Base-by-base conservation (phyloP, 2,329 filamentous ascomycete genomes). In the Monilinia laxa region DNA sequence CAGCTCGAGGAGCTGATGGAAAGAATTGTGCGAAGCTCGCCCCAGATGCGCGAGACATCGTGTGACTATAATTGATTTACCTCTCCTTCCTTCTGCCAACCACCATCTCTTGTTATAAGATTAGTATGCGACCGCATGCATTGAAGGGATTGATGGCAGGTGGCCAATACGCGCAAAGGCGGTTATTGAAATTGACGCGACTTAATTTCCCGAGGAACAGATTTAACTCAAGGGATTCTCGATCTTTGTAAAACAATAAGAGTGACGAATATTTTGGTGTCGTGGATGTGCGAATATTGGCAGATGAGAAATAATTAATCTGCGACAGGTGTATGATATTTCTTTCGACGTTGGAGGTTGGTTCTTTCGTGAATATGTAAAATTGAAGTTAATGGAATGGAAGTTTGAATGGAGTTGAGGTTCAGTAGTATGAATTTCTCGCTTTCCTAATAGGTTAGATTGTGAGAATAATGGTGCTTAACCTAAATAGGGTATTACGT, bases 21-120 rank as follows among this genome's bases (percentile, higher is more conserved):
- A 93, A 93, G 84, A 92, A 95, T 81, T 93, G 88, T 81, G 90
- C 90, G 84, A 93, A 93, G 81, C 89, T 88, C 82, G 90, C 89
- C 79, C 83, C 82, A 70, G 85, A 84, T 78, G 89, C 86, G 83
- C 90, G 91, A 87, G 91, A 91, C 90, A 91, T 91, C 81, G 81
- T 88, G 83, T 76, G 65, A 72, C 71, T 71, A 67, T 70, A 56
- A 78, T 71, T 69, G 68, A 72, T 76, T 73, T 76, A 76, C 71
- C 74, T 71, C 73, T 65, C 66, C 70, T 70, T 67, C 72, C 74
- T 68, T 69, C 72, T 69, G 67, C 71, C 71, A 71, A 71, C 71
- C 74, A 75, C 71, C 74, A 74, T 76, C 71, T 73, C 73, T 73
- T 67, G 62, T 64, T 59, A 67, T 28, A 60, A 67, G 62, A 67